Percentiles rank a stretch among this genome's conserved stretches.
Evolutionary conservation across 2,329 filamentous ascomycete species (phyloP).

Genomic region (Fusarium hainanense): DNA sequence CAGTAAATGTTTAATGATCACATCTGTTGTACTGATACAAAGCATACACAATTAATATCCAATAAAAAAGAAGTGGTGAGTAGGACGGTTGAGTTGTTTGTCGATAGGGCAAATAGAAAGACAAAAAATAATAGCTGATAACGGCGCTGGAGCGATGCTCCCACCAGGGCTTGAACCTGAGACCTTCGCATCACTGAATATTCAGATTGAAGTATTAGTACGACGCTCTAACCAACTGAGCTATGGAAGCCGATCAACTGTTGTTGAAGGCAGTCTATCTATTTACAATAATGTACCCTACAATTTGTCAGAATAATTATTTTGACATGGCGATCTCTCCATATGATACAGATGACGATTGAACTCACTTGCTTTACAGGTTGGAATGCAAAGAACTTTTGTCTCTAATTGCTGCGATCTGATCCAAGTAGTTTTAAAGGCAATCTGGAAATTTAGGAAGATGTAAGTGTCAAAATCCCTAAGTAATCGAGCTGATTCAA

Average conservation of each 20-base stretch:
- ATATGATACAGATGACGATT: accelerated
- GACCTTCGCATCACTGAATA: neutral
- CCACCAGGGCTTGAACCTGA: neutral
- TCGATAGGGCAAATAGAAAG: neutral
- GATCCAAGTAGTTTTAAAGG: accelerated
- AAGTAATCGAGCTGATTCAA: neutral
- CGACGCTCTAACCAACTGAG: neutral
- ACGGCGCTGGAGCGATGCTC: neutral
- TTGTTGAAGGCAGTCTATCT: neutral
- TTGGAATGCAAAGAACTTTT: accelerated
- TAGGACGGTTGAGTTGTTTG: too few relatives aligned
- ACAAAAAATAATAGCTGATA: neutral
- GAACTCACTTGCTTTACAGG: neutral
- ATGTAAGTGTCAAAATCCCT: neutral
- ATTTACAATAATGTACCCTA: accelerated
- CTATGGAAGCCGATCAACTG: neutral
- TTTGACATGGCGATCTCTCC: neutral
- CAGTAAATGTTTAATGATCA: too few relatives aligned
- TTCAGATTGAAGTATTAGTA: neutral
- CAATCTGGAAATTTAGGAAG: neutral
- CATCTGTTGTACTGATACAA: too few relatives aligned
- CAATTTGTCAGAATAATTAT: accelerated
- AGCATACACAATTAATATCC: too few relatives aligned
- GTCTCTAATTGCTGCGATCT: neutral
- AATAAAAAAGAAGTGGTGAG: too few relatives aligned